These are phyloP conservation scores for Aspergillus proliferans DNA, from an alignment of 2,329 filamentous ascomycete genomes.

Conservation along the genomic window DNA sequence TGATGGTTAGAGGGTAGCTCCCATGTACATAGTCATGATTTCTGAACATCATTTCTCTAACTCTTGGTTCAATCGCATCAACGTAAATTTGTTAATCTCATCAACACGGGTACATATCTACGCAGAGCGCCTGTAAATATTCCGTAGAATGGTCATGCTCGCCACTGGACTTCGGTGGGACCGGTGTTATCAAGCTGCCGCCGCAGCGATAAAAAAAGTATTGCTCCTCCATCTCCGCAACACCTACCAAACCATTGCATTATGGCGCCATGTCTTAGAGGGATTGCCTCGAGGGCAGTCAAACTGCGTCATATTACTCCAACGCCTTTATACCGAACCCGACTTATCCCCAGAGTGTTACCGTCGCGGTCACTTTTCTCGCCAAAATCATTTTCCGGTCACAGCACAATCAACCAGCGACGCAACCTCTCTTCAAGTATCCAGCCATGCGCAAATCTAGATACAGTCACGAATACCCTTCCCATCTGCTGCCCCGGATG, in stretches of 20 bases:
- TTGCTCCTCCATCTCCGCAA: neutral
- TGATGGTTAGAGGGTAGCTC: too few relatives aligned
- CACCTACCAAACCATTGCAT: conserved; percentile 3
- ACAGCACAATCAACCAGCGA: conserved; percentile 4
- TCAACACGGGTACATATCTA: too few relatives aligned
- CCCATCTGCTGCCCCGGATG: conserved; percentile 57
- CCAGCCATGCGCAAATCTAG: conserved; percentile 5
- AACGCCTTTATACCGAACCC: neutral
- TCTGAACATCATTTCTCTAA: neutral
- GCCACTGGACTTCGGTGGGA: neutral
- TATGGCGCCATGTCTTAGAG: conserved; percentile 25
- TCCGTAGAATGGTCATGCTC: neutral
- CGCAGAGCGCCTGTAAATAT: too few relatives aligned
- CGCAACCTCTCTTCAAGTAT: conserved; percentile 16
- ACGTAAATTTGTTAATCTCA: too few relatives aligned
- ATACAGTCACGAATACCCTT: conserved; percentile 24
- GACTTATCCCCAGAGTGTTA: conserved; percentile 1
- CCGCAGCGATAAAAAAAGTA: neutral
- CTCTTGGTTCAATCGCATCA: neutral
- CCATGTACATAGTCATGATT: too few relatives aligned
- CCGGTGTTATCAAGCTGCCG: neutral
- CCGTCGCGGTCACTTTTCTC: conserved; percentile 4
- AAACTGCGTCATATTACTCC: conserved; percentile 1
- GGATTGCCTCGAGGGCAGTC: conserved; percentile 14
- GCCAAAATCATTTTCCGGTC: conserved; percentile 1